A percentile compares a stretch with the other conserved stretches of the same genome.
Conservation (phyloP, 352 stramenopile genomes). For the Pythium utonaiense region DNA sequence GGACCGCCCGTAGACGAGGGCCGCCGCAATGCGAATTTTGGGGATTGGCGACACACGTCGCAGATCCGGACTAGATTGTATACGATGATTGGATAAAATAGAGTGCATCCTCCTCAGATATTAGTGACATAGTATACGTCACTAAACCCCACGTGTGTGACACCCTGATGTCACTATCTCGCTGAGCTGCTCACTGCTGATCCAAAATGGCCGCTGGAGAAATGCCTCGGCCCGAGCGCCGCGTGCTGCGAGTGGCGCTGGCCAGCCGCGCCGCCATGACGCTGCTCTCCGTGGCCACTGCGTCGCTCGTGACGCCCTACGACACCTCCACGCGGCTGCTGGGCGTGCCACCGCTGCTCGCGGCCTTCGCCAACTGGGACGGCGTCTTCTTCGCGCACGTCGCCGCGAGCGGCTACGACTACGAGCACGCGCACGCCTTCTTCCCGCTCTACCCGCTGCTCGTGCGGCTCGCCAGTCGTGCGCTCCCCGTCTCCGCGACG, state of each 20-base stretch:
- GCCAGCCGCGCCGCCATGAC: constrained; percentile 44
- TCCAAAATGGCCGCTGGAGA: no score
- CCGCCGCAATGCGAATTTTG: background rate
- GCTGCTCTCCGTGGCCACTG: constrained; percentile 40
- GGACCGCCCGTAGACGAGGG: constrained; percentile 8
- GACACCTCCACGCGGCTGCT: constrained; percentile 58
- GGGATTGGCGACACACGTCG: constrained; percentile 13
- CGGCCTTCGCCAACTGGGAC: constrained; percentile 77
- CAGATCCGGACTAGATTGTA: constrained; percentile 20
- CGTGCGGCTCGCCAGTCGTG: constrained; percentile 28
- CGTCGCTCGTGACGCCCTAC: constrained; percentile 51
- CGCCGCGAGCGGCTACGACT: constrained; percentile 70
- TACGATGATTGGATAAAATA: constrained; percentile 33
- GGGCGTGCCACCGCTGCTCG: constrained; percentile 24
- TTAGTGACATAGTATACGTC: background rate
- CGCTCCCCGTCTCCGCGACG: constrained; percentile 19
- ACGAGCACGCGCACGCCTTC: constrained; percentile 84
- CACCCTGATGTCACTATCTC: no score
- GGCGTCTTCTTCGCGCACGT: constrained; percentile 82
- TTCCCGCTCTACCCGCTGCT: constrained; percentile 78
- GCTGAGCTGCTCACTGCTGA: no score
- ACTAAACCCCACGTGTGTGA: background rate
- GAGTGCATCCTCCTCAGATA: background rate
- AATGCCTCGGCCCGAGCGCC: constrained; percentile 16
- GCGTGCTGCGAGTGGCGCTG: constrained; percentile 47